Evolutionary conservation across 768 basidiomycete genomes (phyloP), one percentile per base, ranked within the genome.

Genomic region (Pleurotus giganteus): DNA sequence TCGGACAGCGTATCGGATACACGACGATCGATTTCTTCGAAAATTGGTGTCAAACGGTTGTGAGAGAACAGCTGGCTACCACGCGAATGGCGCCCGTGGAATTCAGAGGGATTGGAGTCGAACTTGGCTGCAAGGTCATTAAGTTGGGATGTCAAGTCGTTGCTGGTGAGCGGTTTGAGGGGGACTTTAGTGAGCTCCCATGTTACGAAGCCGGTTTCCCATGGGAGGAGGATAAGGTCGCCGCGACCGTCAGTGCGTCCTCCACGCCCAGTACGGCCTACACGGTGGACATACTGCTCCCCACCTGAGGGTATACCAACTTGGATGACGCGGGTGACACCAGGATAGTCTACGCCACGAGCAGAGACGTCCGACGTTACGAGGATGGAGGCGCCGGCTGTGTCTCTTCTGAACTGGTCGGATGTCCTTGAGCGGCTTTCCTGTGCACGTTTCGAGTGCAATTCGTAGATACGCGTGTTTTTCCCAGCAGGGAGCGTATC

Each of bases 321-420:
- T 67, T 98, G 97, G 59, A 98, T 88, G 57, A 95, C 89, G 34
- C 94, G 85, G 0, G 91, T 91, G 19, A 94, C 89, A 17, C 82
- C 84, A 6, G 92, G 92, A 66, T 95, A 96, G 67, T 96, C 91
- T 42, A 95, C 81, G 13, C 91, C 91, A 55, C 92, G 83, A 19
- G 92, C 91, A 26, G 91, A 94, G 4, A 96, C 85, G 60, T 96
- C 94, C 1, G 92, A 94, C 3, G 86, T 89, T 60, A 97, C 76
- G 49, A 96, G 80, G 27, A 97, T 73, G 2, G 81, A 74, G 0
- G 85, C 79, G 4, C 75, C 75, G 1, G 70, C 65, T 15, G 59
- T 75, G 58, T 87, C 83, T 1, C 57, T n/a, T 54, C 85, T 75
- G 78, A 92, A 95, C 9, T 59, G 49, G 12, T 80, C 75, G 2